phyloP scores from a whole-genome alignment of 2,329 filamentous ascomycete species.

The Leptosphaerulina australis region DNA sequence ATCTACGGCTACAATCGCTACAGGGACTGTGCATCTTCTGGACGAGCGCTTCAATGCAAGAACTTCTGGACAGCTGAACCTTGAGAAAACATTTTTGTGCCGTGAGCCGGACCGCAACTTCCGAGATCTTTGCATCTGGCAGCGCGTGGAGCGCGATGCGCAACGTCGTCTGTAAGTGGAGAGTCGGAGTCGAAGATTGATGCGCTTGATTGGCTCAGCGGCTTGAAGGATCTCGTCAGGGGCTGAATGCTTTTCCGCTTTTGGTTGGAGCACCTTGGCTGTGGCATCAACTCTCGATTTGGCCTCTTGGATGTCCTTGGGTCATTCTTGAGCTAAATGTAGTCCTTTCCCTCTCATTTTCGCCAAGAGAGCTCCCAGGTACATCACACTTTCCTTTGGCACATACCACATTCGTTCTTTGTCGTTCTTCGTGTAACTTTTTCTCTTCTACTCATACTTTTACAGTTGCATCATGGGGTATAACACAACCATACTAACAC shows the following conservation, averaged over 20 bases:
- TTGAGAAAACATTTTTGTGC: not conserved
- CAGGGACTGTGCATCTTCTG: too few relatives aligned
- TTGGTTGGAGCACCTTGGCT: conserved; percentile 3
- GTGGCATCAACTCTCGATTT: not conserved
- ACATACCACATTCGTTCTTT: not conserved
- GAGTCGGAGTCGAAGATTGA: not conserved
- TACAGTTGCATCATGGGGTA: conserved; percentile 6
- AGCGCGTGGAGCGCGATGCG: conserved; percentile 9
- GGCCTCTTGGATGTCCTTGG: conserved; percentile 7
- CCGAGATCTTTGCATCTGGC: not conserved
- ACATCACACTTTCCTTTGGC: conserved; percentile 6
- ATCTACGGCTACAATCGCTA: too few relatives aligned
- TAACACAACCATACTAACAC: conserved; percentile 18
- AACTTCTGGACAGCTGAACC: not conserved
- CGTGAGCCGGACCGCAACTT: not conserved
- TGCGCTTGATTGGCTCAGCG: conserved; percentile 1
- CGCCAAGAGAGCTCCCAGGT: not conserved
- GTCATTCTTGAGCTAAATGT: conserved; percentile 2
- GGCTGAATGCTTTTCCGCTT: conserved; percentile 9
- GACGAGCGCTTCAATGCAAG: not conserved
- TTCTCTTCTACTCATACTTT: not conserved
- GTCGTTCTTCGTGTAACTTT: conserved; percentile 4
- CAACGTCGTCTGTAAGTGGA: conserved; percentile 9
- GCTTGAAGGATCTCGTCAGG: conserved; percentile 3
- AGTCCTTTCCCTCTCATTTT: not conserved